Base-by-base conservation (phyloP, 2,329 filamentous ascomycete species). In the Cytospora piceae region DNA sequence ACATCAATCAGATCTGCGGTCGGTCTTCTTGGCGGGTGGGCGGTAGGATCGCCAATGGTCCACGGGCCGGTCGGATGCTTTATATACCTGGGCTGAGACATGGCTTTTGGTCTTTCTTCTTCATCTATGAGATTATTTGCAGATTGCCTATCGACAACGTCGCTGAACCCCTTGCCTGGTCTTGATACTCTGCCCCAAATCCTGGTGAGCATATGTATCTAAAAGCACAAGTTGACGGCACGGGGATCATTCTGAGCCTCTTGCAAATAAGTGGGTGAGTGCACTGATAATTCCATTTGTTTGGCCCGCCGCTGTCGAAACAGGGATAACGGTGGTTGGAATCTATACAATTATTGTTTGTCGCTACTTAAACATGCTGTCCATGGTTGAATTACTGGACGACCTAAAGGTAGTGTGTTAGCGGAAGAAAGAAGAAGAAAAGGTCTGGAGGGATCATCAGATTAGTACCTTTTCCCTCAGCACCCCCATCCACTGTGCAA, bases 401-500 rank as follows among this genome's bases (percentile, higher is more conserved):
- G 58, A 68, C 64, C 67, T 68, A 22, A 31, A 46, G 34, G 8
- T 31, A 4, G 20, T 39, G 3, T 46, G 63, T 67, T 55, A 67
- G 66, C 63, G 15, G n/a, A 20, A 22, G 29, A 29, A 17, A 4
- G 12, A 31, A 27, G 20, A 29, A 37, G 34, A 24, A 32, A 42
- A 39, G 39, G n/a, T 22, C 22, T 49, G 32, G 11, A 29, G 4
- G 11, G 42, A 29, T 34, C 31, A 39, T 58, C 27, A 64, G 20
- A 55, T 57, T 70, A 74, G 72, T 71, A 97, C 95, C 92, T 98
- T 99, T 83, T 98, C 95, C 78, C 94, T 86, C 78, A 99, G 79
- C 73, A 87, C 89, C 64, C 93, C 93, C 83, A 98, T 90, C 90
- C 93, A 99, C 80, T 98, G 94, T 72, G 90, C 90, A 74, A 95